These are phyloP conservation scores for Amanita rimosa DNA, from an alignment of 768 basidiomycete species.

Conservation along the genomic window DNA sequence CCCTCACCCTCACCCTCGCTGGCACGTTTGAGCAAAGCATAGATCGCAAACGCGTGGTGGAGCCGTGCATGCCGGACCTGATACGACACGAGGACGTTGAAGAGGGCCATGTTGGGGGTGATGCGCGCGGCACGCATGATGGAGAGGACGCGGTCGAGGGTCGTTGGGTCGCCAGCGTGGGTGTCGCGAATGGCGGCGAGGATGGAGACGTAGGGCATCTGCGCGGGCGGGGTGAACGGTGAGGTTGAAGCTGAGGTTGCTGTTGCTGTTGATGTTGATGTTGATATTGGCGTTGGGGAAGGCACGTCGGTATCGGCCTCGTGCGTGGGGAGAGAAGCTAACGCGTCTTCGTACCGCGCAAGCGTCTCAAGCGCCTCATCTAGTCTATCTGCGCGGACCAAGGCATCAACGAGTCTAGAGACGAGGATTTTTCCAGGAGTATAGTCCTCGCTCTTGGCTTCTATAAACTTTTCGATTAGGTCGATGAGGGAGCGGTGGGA, in stretches of 20 bases:
- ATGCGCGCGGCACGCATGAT: slow-evolving; percentile 18
- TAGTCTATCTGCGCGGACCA: slow-evolving; percentile 20
- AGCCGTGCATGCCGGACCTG: slow-evolving; percentile 19
- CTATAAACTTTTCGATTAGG: slow-evolving; percentile 14
- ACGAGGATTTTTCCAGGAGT: slow-evolving; percentile 21
- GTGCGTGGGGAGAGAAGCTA: not conserved
- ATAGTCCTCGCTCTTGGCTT: slow-evolving; percentile 12
- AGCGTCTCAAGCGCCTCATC: slow-evolving; percentile 19
- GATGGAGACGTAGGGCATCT: slow-evolving; percentile 2
- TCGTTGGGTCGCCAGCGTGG: not conserved
- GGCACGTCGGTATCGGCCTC: not conserved
- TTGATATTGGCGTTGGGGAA: not conserved
- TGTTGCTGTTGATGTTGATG: too few relatives aligned
- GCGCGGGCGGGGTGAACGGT: slow-evolving; percentile 23
- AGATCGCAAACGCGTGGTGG: slow-evolving; percentile 31
- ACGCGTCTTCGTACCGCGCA: slow-evolving; percentile 9
- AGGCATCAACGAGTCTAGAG: slow-evolving; percentile 24
- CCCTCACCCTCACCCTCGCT: too few relatives aligned
- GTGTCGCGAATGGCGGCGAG: slow-evolving; percentile 10
- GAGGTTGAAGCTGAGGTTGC: not conserved
- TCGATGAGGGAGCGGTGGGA: slow-evolving; percentile 9
- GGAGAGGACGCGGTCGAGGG: not conserved
- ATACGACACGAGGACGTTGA: slow-evolving; percentile 36
- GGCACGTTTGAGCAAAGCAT: slow-evolving; percentile 22
- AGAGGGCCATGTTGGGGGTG: slow-evolving; percentile 25